Percentiles rank a stretch among this genome's conserved stretches.
These are phyloP conservation scores for Turritis glabra DNA, from an alignment of 345 rosid genomes.

Conservation along the genomic window DNA sequence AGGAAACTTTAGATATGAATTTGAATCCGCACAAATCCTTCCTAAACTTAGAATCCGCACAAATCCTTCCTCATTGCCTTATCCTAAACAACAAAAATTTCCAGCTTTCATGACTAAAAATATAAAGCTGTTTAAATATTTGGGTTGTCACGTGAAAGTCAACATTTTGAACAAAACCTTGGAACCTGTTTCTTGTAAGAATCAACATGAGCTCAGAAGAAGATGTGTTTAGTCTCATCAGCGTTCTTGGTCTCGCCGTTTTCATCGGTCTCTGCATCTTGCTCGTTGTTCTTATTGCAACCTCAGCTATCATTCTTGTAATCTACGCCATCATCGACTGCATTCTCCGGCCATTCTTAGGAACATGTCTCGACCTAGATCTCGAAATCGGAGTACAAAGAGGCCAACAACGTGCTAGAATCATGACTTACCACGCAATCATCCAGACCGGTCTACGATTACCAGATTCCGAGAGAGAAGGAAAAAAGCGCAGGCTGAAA, in stretches of 20 bases:
- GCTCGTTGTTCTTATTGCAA: conserved; percentile 32
- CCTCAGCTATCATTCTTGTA: conserved; percentile 31
- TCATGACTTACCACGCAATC: conserved; percentile 31
- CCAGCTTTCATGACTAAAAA: conserved; percentile 27
- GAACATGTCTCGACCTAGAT: conserved; percentile 26
- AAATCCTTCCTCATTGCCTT: conserved; percentile 9
- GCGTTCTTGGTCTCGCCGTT: conserved; percentile 28
- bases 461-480: not conserved
- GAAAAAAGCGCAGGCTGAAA: conserved; percentile 5
- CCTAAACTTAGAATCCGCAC: conserved; percentile 28
- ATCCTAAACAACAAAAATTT: conserved; percentile 16
- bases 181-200: conserved; percentile 17
- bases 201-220: conserved; percentile 34
- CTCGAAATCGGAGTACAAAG: conserved; percentile 37
- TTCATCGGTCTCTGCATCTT: conserved; percentile 35
- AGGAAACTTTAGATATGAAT: conserved; percentile 14
- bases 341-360: conserved; percentile 35
- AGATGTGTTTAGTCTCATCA: conserved; percentile 29
- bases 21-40: conserved; percentile 20
- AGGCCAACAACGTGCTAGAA: conserved; percentile 31
- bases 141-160: not conserved
- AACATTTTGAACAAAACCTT: not conserved
- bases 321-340: conserved; percentile 34
- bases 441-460: not conserved
- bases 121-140: conserved; percentile 21